Evolutionary conservation across 306 rosid genomes (phyloP).

Genomic region (Lithocarpus polystachyus): DNA sequence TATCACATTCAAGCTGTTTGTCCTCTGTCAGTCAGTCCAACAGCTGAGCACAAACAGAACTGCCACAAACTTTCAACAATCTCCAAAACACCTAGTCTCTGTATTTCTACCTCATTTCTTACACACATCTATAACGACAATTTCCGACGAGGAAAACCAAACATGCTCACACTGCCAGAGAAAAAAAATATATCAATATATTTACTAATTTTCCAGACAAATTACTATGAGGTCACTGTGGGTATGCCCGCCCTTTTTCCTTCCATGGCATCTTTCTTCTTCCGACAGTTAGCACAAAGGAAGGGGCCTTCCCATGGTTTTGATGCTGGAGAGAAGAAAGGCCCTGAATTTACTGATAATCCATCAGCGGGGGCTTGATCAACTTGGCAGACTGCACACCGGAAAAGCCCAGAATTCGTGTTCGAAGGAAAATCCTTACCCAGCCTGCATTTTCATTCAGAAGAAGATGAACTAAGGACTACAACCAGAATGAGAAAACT

Average conservation of each 20-base stretch:
- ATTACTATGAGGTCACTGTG: constrained; percentile 54
- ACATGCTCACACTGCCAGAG: constrained; percentile 81
- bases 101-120: constrained; percentile 73
- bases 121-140: constrained; percentile 52
- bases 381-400: constrained; percentile 94
- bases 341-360: constrained; percentile 70
- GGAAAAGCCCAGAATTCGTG: constrained; percentile 67
- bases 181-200: constrained; percentile 52
- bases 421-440: constrained; percentile 73
- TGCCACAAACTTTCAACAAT: constrained; percentile 39
- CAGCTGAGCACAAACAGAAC: constrained; percentile 79
- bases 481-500: not conserved
- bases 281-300: constrained; percentile 76
- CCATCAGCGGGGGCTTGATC: constrained; percentile 81
- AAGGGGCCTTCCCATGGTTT: constrained; percentile 96
- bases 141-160: constrained; percentile 40
- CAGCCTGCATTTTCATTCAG: constrained; percentile 59
- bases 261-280: constrained; percentile 97
- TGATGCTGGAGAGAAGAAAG: constrained; percentile 80
- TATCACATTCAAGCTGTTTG: too few relatives aligned
- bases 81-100: constrained; percentile 45
- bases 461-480: constrained; percentile 14
- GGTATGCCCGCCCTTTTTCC: constrained; percentile 78
- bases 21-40: constrained; percentile 62
- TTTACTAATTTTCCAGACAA: constrained; percentile 42